Evolutionary conservation across 176 grass and related monocot genomes (phyloP).

Genomic region (Miscanthus lutarioriparius): DNA sequence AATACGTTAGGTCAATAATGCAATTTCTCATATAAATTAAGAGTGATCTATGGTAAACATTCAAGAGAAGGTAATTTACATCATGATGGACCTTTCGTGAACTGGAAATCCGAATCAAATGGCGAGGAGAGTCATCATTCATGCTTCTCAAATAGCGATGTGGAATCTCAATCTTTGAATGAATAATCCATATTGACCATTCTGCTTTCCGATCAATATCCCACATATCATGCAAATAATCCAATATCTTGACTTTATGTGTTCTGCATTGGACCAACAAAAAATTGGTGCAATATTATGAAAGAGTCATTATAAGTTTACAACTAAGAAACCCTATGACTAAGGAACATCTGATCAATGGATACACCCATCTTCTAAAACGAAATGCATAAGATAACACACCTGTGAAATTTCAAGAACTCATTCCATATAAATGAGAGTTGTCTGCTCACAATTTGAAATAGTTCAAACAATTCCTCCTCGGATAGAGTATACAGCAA

Average conservation of each 20-base stretch:
- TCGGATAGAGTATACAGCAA: slow-evolving; percentile 71
- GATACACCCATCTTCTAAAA: slow-evolving; percentile 14
- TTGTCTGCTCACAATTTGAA: slow-evolving; percentile 69
- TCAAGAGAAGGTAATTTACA: slow-evolving; percentile 52
- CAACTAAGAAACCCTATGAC: slow-evolving; percentile 4
- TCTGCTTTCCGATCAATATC: slow-evolving; percentile 71
- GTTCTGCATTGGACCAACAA: slow-evolving; percentile 47
- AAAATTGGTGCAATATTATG: slow-evolving; percentile 17
- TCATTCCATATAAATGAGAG: slow-evolving; percentile 80
- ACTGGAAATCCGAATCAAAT: slow-evolving; percentile 61
- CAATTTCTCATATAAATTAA: neutral
- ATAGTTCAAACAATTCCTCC: slow-evolving; percentile 70
- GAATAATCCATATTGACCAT: slow-evolving; percentile 95
- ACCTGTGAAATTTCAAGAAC: slow-evolving; percentile 94
- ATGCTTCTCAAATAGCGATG: slow-evolving; percentile 68
- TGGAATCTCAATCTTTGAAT: slow-evolving; percentile 89
- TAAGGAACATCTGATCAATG: neutral
- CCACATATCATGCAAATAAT: slow-evolving; percentile 78
- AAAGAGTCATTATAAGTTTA: slow-evolving; percentile 4
- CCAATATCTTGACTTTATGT: slow-evolving; percentile 74
- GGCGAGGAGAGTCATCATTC: slow-evolving; percentile 64
- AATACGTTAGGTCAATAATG: neutral
- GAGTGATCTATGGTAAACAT: slow-evolving; percentile 18
- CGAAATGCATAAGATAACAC: slow-evolving; percentile 26
- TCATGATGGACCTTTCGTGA: slow-evolving; percentile 58